Evolutionary conservation across 108 stramenopile species (phyloP), one percentile per base, ranked within the genome.

Genomic region (Stephanodiscus triporus): DNA sequence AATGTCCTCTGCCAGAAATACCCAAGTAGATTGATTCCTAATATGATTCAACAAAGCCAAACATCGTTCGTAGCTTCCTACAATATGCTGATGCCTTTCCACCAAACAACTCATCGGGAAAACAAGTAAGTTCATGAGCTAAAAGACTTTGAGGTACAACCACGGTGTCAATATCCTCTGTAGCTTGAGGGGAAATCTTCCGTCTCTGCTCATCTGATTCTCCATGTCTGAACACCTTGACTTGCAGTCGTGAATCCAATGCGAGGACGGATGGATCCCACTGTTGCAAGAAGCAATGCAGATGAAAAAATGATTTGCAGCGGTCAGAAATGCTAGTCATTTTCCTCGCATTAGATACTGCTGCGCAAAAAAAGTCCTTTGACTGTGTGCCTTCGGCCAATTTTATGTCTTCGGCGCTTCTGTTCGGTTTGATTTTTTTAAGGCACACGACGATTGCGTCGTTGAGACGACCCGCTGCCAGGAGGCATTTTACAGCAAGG

Each of bases 51-150:
- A 37, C 55, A 50, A 71, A 78, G 1, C 77, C 77, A 70, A 78
- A 78, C 77, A 78, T 63, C 13, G 48, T 32, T 14, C 69, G 77
- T 0, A 78, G 27, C 71, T 51, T 78, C 29, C 47, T 17, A 48
- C 63, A 70, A 11, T 51, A 34, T 9, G 43, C 6, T 4, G 55
- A 69, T 32, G 22, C 57, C 8, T 42, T 75, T 14, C 75, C 75
- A 13, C 66, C 55, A 60, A 78, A 78, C 9, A 78, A 55, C 2
- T 78, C 77, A 59, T 71, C 63, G 1, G 77, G 77, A 43, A 78
- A 78, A 43, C 48, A 40, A 30, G 65, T 50, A 63, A 47, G 51
- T 48, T 71, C 64, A 45, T 78, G 77, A 20, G 77, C 77, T 29
- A 78, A 23, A 17, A 58, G 53, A 55, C 77, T 78, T 57, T 78